Percentiles rank a stretch among this genome's conserved stretches.
phyloP scores from a whole-genome alignment of 441 rosid species.

The California macrophylla region DNA sequence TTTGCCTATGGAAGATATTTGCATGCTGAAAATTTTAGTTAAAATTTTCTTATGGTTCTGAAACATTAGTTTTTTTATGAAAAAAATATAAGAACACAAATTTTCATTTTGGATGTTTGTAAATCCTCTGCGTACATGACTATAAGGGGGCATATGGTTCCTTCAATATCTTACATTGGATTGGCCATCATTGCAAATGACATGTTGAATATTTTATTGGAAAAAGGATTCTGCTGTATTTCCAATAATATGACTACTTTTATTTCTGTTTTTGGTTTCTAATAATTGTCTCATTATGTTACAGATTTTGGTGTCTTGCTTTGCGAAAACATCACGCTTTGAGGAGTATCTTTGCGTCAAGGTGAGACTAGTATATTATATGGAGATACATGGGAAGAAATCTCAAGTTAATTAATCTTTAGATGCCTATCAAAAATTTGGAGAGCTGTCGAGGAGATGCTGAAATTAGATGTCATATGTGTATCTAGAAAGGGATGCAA shows the following conservation, averaged over 20 bases:
- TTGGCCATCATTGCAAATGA: background rate
- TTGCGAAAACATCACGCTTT: constrained; percentile 56
- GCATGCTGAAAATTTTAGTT: background rate
- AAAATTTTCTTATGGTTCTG: background rate
- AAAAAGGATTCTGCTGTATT: background rate
- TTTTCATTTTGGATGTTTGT: too few relatives aligned
- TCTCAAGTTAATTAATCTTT: background rate
- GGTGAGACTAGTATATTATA: constrained; percentile 27
- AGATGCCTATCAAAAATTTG: background rate
- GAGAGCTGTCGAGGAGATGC: background rate
- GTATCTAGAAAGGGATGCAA: background rate
- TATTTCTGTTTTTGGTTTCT: constrained; percentile 14
- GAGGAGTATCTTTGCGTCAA: constrained; percentile 68
- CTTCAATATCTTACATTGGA: background rate
- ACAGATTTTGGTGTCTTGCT: constrained; percentile 61
- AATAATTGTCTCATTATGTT: constrained; percentile 19
- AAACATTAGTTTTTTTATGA: background rate
- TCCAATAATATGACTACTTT: background rate
- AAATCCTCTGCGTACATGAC: too few relatives aligned
- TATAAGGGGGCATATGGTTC: too few relatives aligned
- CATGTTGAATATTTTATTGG: background rate
- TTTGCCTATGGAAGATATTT: background rate
- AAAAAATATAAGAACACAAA: too few relatives aligned
- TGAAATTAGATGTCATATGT: background rate
- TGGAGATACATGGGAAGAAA: background rate